A percentile compares a stretch with the other conserved stretches of the same genome.
Evolutionary conservation across 164 flowering plant species (phyloP).

Genomic region (Cinnamomum micranthum): DNA sequence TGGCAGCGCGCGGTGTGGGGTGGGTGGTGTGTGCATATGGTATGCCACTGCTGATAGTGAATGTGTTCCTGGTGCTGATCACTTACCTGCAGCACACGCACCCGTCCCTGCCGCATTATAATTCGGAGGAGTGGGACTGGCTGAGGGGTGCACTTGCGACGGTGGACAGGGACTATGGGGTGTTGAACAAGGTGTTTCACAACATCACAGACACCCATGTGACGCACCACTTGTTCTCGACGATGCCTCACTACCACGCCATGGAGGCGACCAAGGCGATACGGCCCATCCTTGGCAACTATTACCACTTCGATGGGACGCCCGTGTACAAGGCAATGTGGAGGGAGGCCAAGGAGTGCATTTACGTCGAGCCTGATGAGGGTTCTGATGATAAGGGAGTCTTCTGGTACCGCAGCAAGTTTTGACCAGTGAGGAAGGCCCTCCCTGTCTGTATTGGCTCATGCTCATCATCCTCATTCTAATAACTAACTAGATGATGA

Average conservation of each 20-base stretch:
- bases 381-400: constrained; percentile 50
- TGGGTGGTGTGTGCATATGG: constrained; percentile 59
- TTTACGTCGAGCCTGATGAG: constrained; percentile 67
- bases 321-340: constrained; percentile 60
- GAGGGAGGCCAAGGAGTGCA: constrained; percentile 72
- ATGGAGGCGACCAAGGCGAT: constrained; percentile 80
- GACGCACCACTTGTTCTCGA: constrained; percentile 74
- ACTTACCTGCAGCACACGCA: constrained; percentile 84
- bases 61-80: constrained; percentile 66
- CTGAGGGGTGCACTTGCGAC: constrained; percentile 81
- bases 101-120: constrained; percentile 72
- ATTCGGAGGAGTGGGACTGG: constrained; percentile 88
- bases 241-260: constrained; percentile 83
- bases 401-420: constrained; percentile 56
- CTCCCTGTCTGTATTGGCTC: too few relatives aligned
- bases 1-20: constrained; percentile 37
- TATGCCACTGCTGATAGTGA: constrained; percentile 60
- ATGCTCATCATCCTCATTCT: too few relatives aligned
- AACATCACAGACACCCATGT: constrained; percentile 81
- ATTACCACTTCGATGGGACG: constrained; percentile 61
- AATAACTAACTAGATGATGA: too few relatives aligned
- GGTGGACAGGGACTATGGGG: constrained; percentile 69
- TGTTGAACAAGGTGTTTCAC: constrained; percentile 76
- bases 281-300: constrained; percentile 64
- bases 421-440: constrained; percentile 8